phyloP scores from a whole-genome alignment of 2,329 filamentous ascomycete species.

The Diaporthe batatas region DNA sequence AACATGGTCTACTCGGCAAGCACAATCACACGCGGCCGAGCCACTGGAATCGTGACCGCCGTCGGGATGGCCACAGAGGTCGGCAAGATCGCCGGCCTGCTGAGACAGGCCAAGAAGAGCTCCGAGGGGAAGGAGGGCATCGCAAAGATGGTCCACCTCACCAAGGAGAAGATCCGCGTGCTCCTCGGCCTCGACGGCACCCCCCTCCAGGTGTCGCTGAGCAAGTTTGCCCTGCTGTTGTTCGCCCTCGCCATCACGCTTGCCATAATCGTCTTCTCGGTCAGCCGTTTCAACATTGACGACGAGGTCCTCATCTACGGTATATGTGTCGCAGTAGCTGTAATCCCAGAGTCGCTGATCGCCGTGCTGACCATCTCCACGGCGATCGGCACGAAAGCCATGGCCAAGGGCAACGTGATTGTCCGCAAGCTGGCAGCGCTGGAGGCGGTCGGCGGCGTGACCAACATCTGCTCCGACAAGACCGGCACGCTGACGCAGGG shows the following conservation, averaged over 20 bases:
- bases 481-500: slow-evolving; percentile 76
- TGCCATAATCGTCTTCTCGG: slow-evolving; percentile 58
- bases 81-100: slow-evolving; percentile 67
- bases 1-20: slow-evolving; percentile 81
- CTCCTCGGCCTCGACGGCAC: slow-evolving; percentile 70
- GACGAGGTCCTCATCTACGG: slow-evolving; percentile 63
- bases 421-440: slow-evolving; percentile 73
- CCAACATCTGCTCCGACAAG: slow-evolving; percentile 79
- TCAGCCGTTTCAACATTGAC: slow-evolving; percentile 56
- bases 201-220: slow-evolving; percentile 75
- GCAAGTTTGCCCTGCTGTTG: slow-evolving; percentile 75
- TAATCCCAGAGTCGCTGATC: slow-evolving; percentile 69
- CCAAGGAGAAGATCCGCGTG: slow-evolving; percentile 49
- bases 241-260: slow-evolving; percentile 68
- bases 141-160: slow-evolving; percentile 44
- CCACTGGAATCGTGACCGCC: slow-evolving; percentile 75
- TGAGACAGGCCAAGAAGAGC: slow-evolving; percentile 62
- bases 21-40: slow-evolving; percentile 78
- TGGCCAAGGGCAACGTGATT: slow-evolving; percentile 68
- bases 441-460: slow-evolving; percentile 78
- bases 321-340: slow-evolving; percentile 63
- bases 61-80: slow-evolving; percentile 75
- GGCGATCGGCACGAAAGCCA: slow-evolving; percentile 67
- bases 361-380: slow-evolving; percentile 76
- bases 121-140: slow-evolving; percentile 52